Base-by-base conservation (phyloP, 1,284 basidiomycete species). In the Prillingera fragicola region DNA sequence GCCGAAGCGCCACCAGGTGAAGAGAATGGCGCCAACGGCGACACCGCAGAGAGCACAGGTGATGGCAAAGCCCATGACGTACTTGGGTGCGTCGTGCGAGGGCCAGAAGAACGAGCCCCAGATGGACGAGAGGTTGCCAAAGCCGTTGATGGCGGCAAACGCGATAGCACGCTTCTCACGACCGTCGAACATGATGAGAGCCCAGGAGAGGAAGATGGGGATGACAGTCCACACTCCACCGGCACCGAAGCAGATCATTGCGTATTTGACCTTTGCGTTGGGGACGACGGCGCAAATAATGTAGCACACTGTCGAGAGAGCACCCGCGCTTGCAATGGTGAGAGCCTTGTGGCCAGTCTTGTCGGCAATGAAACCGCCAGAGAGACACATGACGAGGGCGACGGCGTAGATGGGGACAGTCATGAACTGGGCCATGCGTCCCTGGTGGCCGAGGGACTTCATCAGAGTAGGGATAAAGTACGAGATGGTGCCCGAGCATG, bases 361-460 rank as follows among this genome's bases (percentile, higher is more conserved):
- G 54, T 72, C 71, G 8, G 71, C 65, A 25, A 56, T 60, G 35
- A 55, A 61, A 19, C 66, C 68, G 36, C 56, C 56, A 24, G 56
- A 19, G 27, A 72, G 48, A 10, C 68, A 60, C 35, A 67, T 58
- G 38, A 62, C 42, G 8, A 72, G 60, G 2, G 72, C 63, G 39
- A 72, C 70, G 12, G 55, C 43, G 59, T 73, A 74, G 50, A 74
- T 70, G 15, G 73, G 72, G 4, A 73, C 71, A 1, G 73, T 73
- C 67, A 71, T 71, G 53, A 67, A 71, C 54, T 72, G 70, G 3
- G 60, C 62, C 31, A 38, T 55, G 25, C 54, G 48, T n/a, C 61
- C 61, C 15, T 32, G 50, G 59, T 72, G 69, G 8, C 70, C 69
- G 7, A 72, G 52, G 21, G 57, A 40, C 8, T 33, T 50, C 52